Evolutionary conservation across 2,329 filamentous ascomycete genomes (phyloP), one percentile per base, ranked within the genome.

Genomic region (Westerdykella aurantiaca): DNA sequence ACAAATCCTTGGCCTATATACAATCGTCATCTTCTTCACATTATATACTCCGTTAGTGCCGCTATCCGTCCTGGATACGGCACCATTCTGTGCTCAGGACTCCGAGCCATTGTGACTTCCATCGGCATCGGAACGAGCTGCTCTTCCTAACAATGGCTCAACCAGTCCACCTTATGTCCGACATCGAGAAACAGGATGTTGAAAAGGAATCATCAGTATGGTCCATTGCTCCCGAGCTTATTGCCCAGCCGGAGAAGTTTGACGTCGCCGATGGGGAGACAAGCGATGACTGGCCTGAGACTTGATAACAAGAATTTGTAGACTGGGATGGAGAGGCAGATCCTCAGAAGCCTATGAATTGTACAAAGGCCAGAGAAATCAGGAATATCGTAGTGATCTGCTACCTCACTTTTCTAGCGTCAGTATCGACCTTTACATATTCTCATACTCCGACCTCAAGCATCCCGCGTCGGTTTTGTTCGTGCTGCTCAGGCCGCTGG

Each of bases 271-370:
- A 21, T 21, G 18, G 18, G 18, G 14, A 14, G 3, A 3, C 14
- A 14, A 33, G 4, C 14, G 6, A 12, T 7, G 7, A 5, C 12
- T 5, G 7, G 6, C 12, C 31, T 33, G 31, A 33, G 14, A 13
- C 31, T 14, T 7, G 6, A 6, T 6, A 12, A 14, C 31, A 33
- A 33, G 31, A 14, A 3, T 6, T 51, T 6, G 48, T 55, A 13
- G 48, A 51, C 35, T 55, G 51, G 51, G 39, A 47, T 11, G 42
- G 46, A 14, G 41, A 46, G 6, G 37, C 49, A 18, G 51, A 64
- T 43, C 52, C 56, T 13, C 45, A 50, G 12, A 63, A 64, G 37
- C 62, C 61, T 6, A 42, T 58, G 46, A 64, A 66, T 38, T 66
- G 60, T 53, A 38, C 48, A 4, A 33, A 34, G 7, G 25, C 16